Evolutionary conservation across 768 basidiomycete species (phyloP).

Genomic region (Hericium coralloides): DNA sequence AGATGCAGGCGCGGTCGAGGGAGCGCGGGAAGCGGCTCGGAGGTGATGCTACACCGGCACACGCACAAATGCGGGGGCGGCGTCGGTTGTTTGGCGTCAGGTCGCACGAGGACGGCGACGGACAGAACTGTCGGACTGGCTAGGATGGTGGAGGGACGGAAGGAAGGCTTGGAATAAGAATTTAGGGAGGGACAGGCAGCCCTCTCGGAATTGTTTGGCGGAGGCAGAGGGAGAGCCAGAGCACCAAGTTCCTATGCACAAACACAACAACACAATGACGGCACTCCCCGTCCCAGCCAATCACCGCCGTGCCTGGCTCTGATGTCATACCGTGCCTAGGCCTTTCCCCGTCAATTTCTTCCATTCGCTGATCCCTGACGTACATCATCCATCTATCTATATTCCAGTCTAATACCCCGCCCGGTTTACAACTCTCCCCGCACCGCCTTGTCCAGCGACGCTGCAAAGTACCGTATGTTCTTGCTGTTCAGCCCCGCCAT

Average conservation of each 20-base stretch:
- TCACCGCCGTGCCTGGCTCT: neutral
- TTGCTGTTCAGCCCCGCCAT: conserved; percentile 86
- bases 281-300: neutral
- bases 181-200: too few relatives aligned
- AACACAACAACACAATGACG: neutral
- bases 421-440: conserved; percentile 31
- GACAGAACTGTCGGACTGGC: too few relatives aligned
- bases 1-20: neutral
- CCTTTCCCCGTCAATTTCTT: conserved; percentile 4
- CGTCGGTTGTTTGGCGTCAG: too few relatives aligned
- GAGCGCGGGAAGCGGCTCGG: too few relatives aligned
- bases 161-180: too few relatives aligned
- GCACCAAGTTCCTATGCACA: neutral
- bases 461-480: conserved; percentile 74
- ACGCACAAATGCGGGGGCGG: too few relatives aligned
- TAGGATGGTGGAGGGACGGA: too few relatives aligned
- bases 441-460: conserved; percentile 58
- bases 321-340: conserved; percentile 4
- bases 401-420: neutral
- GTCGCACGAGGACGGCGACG: too few relatives aligned
- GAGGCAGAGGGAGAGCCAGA: neutral
- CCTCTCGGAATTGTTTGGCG: too few relatives aligned
- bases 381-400: too few relatives aligned
- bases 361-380: neutral
- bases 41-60: too few relatives aligned